Conservation (phyloP, 805 yeast genomes). For the Candida cerambycidarum region DNA sequence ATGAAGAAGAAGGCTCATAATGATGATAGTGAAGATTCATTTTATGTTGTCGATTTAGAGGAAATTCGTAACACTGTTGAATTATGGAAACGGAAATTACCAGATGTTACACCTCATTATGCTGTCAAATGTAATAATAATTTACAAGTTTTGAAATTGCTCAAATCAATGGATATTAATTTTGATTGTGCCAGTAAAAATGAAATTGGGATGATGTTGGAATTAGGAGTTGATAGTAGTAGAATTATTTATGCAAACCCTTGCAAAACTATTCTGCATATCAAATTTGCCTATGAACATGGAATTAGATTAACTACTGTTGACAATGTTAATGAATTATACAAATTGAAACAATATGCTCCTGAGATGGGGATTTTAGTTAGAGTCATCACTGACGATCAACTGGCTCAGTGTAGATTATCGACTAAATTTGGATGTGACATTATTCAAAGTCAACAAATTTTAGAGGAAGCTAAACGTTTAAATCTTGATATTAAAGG, state of each 20-base stretch:
- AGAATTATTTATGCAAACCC: constrained; percentile 91
- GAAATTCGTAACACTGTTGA: constrained; percentile 59
- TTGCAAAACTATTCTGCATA: constrained; percentile 81
- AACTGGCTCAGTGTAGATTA: constrained; percentile 79
- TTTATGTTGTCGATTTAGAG: constrained; percentile 83
- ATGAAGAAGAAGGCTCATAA: constrained; percentile 37
- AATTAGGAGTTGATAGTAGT: constrained; percentile 60
- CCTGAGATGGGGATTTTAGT: constrained; percentile 71
- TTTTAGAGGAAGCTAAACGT: constrained; percentile 61
- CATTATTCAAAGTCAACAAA: constrained; percentile 47
- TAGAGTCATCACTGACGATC: constrained; percentile 88
- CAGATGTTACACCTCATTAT: constrained; percentile 80
- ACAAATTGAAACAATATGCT: constrained; percentile 65
- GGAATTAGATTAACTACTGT: constrained; percentile 77
- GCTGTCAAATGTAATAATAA: constrained; percentile 95
- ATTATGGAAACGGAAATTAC: constrained; percentile 67
- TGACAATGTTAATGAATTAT: constrained; percentile 83
- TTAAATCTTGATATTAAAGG: constrained; percentile 71
- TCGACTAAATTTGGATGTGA: constrained; percentile 89
- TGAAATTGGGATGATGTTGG: constrained; percentile 70
- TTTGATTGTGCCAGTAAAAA: constrained; percentile 93
- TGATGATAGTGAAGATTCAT: constrained; percentile 81
- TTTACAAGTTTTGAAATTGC: constrained; percentile 50
- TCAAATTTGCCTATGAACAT: constrained; percentile 63
- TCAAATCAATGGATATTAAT: constrained; percentile 65